Base-by-base conservation (phyloP, 1,284 basidiomycete genomes). In the Ustilago loliicola region DNA sequence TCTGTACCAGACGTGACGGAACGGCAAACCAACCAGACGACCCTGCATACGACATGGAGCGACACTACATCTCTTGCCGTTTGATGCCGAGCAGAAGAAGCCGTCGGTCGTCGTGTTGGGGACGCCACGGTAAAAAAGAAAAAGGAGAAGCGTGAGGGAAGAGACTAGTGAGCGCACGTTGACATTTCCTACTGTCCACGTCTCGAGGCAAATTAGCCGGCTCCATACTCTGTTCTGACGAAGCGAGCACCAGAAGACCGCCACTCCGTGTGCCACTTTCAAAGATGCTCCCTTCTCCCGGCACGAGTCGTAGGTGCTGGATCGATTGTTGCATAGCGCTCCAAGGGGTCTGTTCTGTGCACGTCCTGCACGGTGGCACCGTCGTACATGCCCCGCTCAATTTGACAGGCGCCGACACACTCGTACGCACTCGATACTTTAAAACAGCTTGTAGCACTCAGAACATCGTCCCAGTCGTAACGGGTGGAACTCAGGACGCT, bases 91-190 rank as follows among this genome's bases (percentile, higher is more conserved):
- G 36, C 25, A 6, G 13, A n/a, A 50, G 45, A 36, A 30, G 53
- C 48, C 57, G 61, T 60, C 48, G 50, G 55, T 32, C 52, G 17
- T 45, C 42, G 50, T 59, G 52, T 48, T 32, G 25, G 30, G 30
- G 36, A 17, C 32, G 21, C 13, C 7, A 11, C 30, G 21, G 34
- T 2, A 30, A 30, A 38, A 30, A 45, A 59, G 29, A 59, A 29
- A 19, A 15, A 47, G n/a, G 9, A 36, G 29, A 48, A 30, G n/a
- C n/a, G n/a, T n/a, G n/a, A n/a, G 11, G 45, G 30, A 23, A 23
- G 45, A 59, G 30, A 17, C 69, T 66, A 72, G 55, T 13, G 38
- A 32, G 68, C 62, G 68, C 68, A 72, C 69, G 69, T 72, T 72
- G 69, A 72, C 69, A 72, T 50, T 27, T 53, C 54, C 32, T 36